Evolutionary conservation across 805 yeast species (phyloP).

Genomic region (Candida manassasensis): DNA sequence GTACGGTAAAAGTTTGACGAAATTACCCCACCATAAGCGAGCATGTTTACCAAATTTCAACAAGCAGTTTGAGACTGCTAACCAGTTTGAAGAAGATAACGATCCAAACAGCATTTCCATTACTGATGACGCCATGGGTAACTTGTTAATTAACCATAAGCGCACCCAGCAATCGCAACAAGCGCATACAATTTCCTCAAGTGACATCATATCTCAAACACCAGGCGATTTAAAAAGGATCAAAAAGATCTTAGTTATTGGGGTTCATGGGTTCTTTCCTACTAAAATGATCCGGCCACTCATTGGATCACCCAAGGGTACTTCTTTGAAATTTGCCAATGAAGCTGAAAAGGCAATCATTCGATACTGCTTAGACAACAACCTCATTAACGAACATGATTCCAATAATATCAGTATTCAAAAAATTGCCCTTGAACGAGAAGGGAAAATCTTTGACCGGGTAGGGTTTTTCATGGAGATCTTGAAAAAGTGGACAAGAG

Average conservation of each 20-base stretch:
- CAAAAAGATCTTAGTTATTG: slow-evolving; percentile 72
- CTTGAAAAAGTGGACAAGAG: slow-evolving; percentile 61
- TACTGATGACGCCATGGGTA: slow-evolving; percentile 39
- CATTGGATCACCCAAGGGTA: slow-evolving; percentile 95
- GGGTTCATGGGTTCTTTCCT: slow-evolving; percentile 97
- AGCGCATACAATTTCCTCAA: slow-evolving; percentile 7
- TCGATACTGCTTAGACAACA: slow-evolving; percentile 49
- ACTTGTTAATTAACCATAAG: slow-evolving; percentile 32
- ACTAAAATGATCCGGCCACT: slow-evolving; percentile 77
- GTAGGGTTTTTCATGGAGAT: slow-evolving; percentile 76
- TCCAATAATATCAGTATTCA: slow-evolving; percentile 51
- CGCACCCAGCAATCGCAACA: slow-evolving; percentile 5
- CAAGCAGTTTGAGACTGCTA: slow-evolving; percentile 20
- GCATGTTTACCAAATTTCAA: slow-evolving; percentile 38
- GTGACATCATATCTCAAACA: slow-evolving; percentile 20
- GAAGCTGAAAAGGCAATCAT: slow-evolving; percentile 81
- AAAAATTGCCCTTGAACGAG: slow-evolving; percentile 89
- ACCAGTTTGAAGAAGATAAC: slow-evolving; percentile 24
- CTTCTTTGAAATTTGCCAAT: slow-evolving; percentile 82
- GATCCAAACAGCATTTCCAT: slow-evolving; percentile 33
- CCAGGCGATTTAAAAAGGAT: slow-evolving; percentile 29
- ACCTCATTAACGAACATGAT: slow-evolving; percentile 30
- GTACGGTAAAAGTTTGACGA: slow-evolving; percentile 34
- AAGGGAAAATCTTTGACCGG: slow-evolving; percentile 84
- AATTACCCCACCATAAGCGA: slow-evolving; percentile 31